Evolutionary conservation across 163 green algal genomes (phyloP), one percentile per base, ranked within the genome.

Genomic region (Trebouxiophyceae sp.): DNA sequence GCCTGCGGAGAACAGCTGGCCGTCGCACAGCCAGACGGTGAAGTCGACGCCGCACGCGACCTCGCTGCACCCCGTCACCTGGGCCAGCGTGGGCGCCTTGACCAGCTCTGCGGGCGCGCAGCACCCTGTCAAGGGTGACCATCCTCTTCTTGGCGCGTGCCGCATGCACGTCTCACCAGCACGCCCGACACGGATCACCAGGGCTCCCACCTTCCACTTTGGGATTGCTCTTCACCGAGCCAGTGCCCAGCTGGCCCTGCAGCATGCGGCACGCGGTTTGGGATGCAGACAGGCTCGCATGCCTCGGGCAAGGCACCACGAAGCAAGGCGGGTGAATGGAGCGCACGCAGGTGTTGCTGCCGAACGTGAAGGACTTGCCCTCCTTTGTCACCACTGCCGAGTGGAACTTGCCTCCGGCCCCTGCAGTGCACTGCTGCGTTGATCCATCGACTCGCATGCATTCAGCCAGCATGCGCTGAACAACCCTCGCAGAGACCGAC

Each of bases 1-100:
- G 5, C 70, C 72, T 20, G 66, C 66, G 16, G 71, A 76, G 55
- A 65, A 78, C 12, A 85, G 20, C 22, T 67, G 54, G 0, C 69
- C 69, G 2, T 67, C 31, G 44, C 70, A 84, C 0, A 96, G 70
- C 89, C 89, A 97, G 69, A 91, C 68, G 5, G 87, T 93, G 78
- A 97, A 97, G 69, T 98, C 92, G 1, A 67, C 83, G 19, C 92
- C 92, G 70, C 81, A 92, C 0, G 80, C 76, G 24, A 90, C 84
- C 16, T 57, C 45, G 22, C 29, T 19, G 60, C 60, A 76, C 4
- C 33, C 19, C 27, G 23, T 28, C 5, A 74, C 39, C 26, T 54
- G 19, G 1, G 28, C 65, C 32, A 54, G 26, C 5, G 22, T 24
- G 4, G 69, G 69, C 7, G 34, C 33, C 20, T 50, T 54, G 1